Base-by-base conservation (phyloP, 2,329 filamentous ascomycete genomes). In the Allantophomopsis lycopodina region DNA sequence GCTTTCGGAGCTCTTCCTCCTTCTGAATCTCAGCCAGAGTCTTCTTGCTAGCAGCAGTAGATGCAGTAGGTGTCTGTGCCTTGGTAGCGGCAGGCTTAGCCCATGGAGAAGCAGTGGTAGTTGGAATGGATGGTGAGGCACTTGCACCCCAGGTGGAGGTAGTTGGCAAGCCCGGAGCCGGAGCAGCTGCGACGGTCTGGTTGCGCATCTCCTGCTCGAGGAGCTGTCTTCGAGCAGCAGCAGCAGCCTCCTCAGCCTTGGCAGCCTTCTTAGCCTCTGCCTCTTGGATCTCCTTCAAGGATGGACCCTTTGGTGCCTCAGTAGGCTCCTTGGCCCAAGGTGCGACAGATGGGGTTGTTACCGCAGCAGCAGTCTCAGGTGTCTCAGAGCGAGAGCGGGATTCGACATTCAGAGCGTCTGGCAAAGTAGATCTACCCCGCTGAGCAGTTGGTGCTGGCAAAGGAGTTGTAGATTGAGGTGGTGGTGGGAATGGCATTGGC, bases 11-110 rank as follows among this genome's bases (percentile, higher is more conserved):
- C 56, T 96, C 91, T 55, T 98, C 91, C 62, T 98, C 91, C 46
- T 88, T 88, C 58, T 96, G 91, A 43, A 98, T 96, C 49, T 96
- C 89, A 17, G 87, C 85, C 35, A 96, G 68, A 0, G 87, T 94
- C 72, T 95, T 95, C 68, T 93, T 91, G 62, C 55, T 57, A 21
- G 60, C 57, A 32, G 60, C 56, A 33, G 49, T 38, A n/a, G 42
- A 50, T 36, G 44, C 47, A 10, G 60, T 48, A 20, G 55, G 48
- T 12, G 57, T 43, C 37, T 55, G 57, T 31, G 56, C 49, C 50
- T 68, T 70, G 39, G 48, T 35, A 34, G 60, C 55, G 17, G 55
- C 50, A 31, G 66, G 56, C 51, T 73, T 79, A 32, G 60, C 60
- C 69, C 69, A 72, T 8, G 62, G 47, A 17, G 55, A 57, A 12